phyloP scores from a whole-genome alignment of 805 yeast genomes.

The Wickerhamiella parazyma region DNA sequence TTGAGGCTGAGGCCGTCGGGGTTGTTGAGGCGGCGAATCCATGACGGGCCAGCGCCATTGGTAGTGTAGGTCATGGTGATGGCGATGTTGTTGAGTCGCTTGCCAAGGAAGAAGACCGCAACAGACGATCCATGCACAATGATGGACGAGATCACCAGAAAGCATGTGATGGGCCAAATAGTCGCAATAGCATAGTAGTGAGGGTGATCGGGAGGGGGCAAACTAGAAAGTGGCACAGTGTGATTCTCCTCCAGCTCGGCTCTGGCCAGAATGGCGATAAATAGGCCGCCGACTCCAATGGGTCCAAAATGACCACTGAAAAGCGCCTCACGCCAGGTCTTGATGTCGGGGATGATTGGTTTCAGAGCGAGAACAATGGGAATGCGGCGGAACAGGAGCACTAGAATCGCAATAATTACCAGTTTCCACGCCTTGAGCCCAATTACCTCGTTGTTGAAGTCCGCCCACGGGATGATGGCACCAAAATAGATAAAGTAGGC shows the following conservation, averaged over 20 bases:
- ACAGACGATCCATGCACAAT: constrained; percentile 86
- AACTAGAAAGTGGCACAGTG: constrained; percentile 35
- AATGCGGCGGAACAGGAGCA: constrained; percentile 62
- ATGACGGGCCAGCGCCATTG: constrained; percentile 47
- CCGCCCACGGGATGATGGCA: constrained; percentile 78
- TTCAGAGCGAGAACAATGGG: constrained; percentile 68
- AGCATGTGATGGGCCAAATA: constrained; percentile 76
- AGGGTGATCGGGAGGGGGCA: constrained; percentile 36
- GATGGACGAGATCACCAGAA: constrained; percentile 68
- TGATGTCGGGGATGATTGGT: constrained; percentile 73
- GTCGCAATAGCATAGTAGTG: constrained; percentile 47
- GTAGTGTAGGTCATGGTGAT: constrained; percentile 72
- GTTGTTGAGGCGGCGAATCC: constrained; percentile 63
- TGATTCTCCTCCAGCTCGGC: constrained; percentile 49
- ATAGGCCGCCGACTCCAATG: constrained; percentile 87
- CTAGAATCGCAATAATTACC: constrained; percentile 56
- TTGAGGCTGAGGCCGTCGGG: constrained; percentile 63
- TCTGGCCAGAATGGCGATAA: constrained; percentile 69
- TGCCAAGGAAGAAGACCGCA: constrained; percentile 65
- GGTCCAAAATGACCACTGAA: constrained; percentile 96
- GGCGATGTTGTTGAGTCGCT: constrained; percentile 80
- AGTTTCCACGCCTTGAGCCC: constrained; percentile 73
- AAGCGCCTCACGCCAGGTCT: constrained; percentile 85
- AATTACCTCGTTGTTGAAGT: constrained; percentile 44
- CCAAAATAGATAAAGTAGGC: constrained; percentile 85